These are phyloP conservation scores for Candida oleophila DNA, from an alignment of 805 yeast genomes.

Conservation along the genomic window DNA sequence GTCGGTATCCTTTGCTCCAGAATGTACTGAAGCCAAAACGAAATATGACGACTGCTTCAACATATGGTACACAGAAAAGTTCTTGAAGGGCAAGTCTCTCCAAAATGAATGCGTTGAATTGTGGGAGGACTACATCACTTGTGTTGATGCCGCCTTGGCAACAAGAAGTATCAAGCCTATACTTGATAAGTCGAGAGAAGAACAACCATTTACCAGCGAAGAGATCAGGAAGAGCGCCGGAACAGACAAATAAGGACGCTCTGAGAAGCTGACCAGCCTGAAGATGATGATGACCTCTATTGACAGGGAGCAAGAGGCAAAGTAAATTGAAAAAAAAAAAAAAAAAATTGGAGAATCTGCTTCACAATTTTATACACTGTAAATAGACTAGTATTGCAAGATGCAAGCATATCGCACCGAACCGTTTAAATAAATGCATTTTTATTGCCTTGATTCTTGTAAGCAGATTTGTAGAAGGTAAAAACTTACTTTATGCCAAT, in stretches of 20 bases:
- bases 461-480: too few relatives aligned
- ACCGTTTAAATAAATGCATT: too few relatives aligned
- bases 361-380: too few relatives aligned
- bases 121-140: conserved; percentile 86
- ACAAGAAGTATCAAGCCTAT: conserved; percentile 77
- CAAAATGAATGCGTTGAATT: conserved; percentile 88
- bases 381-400: too few relatives aligned
- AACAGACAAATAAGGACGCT: conserved; percentile 6
- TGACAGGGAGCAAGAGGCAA: too few relatives aligned
- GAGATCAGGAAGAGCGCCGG: conserved; percentile 27
- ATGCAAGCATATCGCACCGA: too few relatives aligned
- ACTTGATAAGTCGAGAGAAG: conserved; percentile 85
- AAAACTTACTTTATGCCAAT: too few relatives aligned
- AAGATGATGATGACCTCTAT: not conserved
- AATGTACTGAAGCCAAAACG: conserved; percentile 84
- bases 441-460: too few relatives aligned
- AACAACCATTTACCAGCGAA: conserved; percentile 67
- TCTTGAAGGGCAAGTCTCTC: conserved; percentile 51
- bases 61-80: conserved; percentile 91
- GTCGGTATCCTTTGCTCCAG: conserved; percentile 89
- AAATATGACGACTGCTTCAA: conserved; percentile 92
- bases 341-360: too few relatives aligned
- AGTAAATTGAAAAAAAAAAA: too few relatives aligned
- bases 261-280: not conserved
- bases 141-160: conserved; percentile 71